Base-by-base conservation (phyloP, 306 rosid genomes). In the Potentilla sterilis region DNA sequence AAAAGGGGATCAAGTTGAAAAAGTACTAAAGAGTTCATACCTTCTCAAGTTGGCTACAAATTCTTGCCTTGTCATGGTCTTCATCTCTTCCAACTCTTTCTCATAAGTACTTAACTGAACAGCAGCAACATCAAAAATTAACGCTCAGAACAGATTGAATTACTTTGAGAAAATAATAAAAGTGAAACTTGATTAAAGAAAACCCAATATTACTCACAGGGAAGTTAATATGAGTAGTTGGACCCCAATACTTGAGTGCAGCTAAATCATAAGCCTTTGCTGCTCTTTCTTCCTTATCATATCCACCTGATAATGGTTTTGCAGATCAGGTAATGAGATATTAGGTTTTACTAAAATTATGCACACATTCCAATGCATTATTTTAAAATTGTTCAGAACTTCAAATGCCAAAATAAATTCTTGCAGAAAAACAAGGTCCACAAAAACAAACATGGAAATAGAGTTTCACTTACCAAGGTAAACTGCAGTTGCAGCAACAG, bases 231-330 rank as follows among this genome's bases (percentile, higher is more conserved):
- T 95, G 97, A 67, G 97, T 92, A 15, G 97, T 89, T 79, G 97
- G 93, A 77, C 99, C 99, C 99, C 99, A 95, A 85, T 95, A 95
- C 88, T 92, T 95, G 59, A 95, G 86, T 70, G 99, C 99, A 74
- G 99, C 99, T 84, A 95, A 87, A 86, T 95, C 99, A 77, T 95
- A 95, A 44, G 98, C 99, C 85, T 79, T 88, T 42, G 99, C 99
- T 81, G 99, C 99, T 83, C 91, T 95, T 81, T 95, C 99, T 83
- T 95, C 99, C 87, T 92, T 95, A 64, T 95, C 99, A 85, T 95
- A 95, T 57, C 99, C 99, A 77, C 99, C 99, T 95, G 83, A 87
- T 79, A 35, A 84, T 73, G 34, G 24, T 67, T 73, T 81, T 38
- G 59, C 57, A 61, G 52, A 87, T 70, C 24, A 69, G 40, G 47